A percentile compares a stretch with the other conserved stretches of the same genome.
Conservation (phyloP, 345 rosid species). For the Lumnitzera littorea region DNA sequence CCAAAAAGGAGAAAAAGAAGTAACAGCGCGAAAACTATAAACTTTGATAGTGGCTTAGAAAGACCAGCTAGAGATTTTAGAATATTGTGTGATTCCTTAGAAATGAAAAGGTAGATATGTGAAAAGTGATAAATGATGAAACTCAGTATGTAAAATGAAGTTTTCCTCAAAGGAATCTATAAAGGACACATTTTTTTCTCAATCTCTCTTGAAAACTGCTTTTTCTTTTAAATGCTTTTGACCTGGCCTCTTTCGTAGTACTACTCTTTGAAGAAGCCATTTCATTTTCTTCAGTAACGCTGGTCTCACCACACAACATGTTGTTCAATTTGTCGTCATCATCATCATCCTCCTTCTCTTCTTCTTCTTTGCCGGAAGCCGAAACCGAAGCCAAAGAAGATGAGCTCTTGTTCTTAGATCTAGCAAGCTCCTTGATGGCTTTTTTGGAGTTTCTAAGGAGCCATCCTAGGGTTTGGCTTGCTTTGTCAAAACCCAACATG, state of each 20-base stretch:
- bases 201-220: no score
- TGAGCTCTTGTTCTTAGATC: constrained; percentile 10
- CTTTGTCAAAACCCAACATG: constrained; percentile 2
- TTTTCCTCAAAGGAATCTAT: no score
- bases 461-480: neutral
- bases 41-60: no score
- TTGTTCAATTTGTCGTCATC: neutral
- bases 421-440: constrained; percentile 42
- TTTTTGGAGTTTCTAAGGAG: constrained; percentile 28
- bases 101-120: no score
- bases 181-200: no score
- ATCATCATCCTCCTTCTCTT: neutral
- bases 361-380: constrained; percentile 7
- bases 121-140: no score
- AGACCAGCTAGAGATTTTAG: no score
- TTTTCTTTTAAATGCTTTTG: constrained; percentile 3
- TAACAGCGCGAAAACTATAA: no score
- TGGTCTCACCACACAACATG: neutral
- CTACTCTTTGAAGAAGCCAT: constrained; percentile 9
- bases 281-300: constrained; percentile 7
- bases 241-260: constrained; percentile 30
- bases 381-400: constrained; percentile 8
- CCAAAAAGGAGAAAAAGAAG: no score
- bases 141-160: no score
- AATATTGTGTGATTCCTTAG: no score